Percentiles rank a stretch among this genome's conserved stretches.
Evolutionary conservation across 2,329 filamentous ascomycete genomes (phyloP).

Genomic region (Ophiostoma montium): DNA sequence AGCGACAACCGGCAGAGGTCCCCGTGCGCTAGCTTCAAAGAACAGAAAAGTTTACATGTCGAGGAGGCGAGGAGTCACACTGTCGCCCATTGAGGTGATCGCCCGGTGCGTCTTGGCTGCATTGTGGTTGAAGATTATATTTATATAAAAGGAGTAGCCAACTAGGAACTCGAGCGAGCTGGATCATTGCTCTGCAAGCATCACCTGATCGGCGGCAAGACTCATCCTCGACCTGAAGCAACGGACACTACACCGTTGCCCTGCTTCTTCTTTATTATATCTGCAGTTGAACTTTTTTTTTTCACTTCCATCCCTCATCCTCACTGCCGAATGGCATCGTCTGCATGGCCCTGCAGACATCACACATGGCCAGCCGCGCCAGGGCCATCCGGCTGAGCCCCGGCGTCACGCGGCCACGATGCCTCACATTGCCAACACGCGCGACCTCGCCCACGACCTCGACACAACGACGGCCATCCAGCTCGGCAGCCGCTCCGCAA

Average conservation of each 20-base stretch:
- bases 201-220: too few species aligned
- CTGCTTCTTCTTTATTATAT: too few species aligned
- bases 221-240: too few species aligned
- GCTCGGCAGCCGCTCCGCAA: background rate
- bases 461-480: background rate
- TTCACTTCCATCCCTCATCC: too few species aligned
- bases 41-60: background rate
- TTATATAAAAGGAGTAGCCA: too few species aligned
- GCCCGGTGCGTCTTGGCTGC: background rate
- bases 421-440: background rate
- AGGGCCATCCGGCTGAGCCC: conserved; percentile 4
- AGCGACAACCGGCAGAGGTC: background rate
- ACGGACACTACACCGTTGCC: too few species aligned
- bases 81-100: too few species aligned
- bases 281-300: too few species aligned
- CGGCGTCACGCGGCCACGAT: background rate
- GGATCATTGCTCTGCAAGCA: too few species aligned
- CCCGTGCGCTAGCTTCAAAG: background rate
- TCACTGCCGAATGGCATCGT: conserved; percentile 4
- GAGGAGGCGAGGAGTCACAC: background rate
- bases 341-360: conserved; percentile 6
- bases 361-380: conserved; percentile 7
- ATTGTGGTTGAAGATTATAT: too few species aligned
- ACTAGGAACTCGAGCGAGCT: too few species aligned
- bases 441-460: background rate